Evolutionary conservation across 2,329 filamentous ascomycete species (phyloP), one percentile per base, ranked within the genome.

Genomic region (Penicillium hesseltinei): DNA sequence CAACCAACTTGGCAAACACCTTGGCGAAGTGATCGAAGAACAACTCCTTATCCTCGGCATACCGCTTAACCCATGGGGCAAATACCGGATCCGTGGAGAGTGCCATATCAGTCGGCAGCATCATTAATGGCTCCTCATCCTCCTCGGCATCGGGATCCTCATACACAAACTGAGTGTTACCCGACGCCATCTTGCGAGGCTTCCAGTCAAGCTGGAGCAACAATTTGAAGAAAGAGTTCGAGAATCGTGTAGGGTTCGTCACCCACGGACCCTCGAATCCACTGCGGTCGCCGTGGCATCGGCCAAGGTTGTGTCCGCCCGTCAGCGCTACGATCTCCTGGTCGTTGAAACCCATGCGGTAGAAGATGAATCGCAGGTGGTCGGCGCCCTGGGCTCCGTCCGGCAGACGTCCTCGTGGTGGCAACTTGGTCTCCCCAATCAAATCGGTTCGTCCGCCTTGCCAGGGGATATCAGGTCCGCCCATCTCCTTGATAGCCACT

Each of bases 31-130:
- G 80, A 45, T 78, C 77, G 64, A 86, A 88, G 75, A 88, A 87
- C 44, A 79, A 59, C 0, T 86, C 84, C 71, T 85, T 85, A 65
- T 88, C 83, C 49, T 79, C 73, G 4, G 84, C 84, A 66, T 87
- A 88, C 59, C 75, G 66, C 69, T 84, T 76, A 13, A 87, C 84
- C 80, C 81, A 87, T 7, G 73, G 73, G 19, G 75, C 69, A 68
- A 88, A 88, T 6, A 62, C 67, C 3, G 76, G 69, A 61, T 88
- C 85, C 1, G 78, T 75, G 4, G 81, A 72, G 39, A 88, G 75
- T 5, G 84, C 81, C 66, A 88, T 81, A 67, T 88, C 85, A 2
- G 84, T 86, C 0, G 85, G 85, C 67, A 88, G 68, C 85, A 88
- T 88, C 85, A 88, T 88, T 42, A 88, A 73, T 55, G 82, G 81